phyloP scores from a whole-genome alignment of 305 asterid species.

The Fraxinus platypoda region DNA sequence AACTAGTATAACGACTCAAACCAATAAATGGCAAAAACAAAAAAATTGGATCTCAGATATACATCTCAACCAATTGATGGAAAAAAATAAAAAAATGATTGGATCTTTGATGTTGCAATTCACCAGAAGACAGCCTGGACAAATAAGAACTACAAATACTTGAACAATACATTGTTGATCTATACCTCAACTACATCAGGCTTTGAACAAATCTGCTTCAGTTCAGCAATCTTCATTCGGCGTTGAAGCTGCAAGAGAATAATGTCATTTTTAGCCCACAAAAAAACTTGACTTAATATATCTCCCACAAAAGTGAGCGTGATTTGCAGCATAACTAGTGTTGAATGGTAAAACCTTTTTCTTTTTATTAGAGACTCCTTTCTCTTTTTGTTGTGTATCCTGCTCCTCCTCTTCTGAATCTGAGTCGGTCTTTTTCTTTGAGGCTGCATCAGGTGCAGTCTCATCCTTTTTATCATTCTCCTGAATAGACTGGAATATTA shows the following conservation, averaged over 20 bases:
- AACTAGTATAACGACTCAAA: background rate
- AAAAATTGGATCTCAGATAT: background rate
- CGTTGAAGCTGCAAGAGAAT: conserved; percentile 71
- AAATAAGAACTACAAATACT: background rate
- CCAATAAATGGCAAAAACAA: background rate
- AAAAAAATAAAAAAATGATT: background rate
- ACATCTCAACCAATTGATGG: background rate
- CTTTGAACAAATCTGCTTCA: conserved; percentile 72
- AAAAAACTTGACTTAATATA: background rate
- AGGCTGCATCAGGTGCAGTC: conserved; percentile 51
- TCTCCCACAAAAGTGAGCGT: background rate
- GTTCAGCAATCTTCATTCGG: conserved; percentile 91
- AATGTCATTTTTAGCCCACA: conserved; percentile 13
- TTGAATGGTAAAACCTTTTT: conserved; percentile 57
- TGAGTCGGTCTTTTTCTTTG: conserved; percentile 75
- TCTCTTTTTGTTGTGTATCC: conserved; percentile 69
- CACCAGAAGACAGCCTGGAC: background rate
- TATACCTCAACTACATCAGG: conserved; percentile 98
- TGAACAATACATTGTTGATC: background rate
- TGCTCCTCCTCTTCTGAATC: conserved; percentile 89
- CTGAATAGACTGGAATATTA: conserved; percentile 32
- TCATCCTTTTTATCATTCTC: conserved; percentile 72
- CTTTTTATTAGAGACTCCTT: conserved; percentile 86
- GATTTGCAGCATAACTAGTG: background rate
- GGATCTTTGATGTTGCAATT: background rate